Evolutionary conservation across 179 eudicot genomes (phyloP), one percentile per base, ranked within the genome.

Genomic region (Silene vulgaris): DNA sequence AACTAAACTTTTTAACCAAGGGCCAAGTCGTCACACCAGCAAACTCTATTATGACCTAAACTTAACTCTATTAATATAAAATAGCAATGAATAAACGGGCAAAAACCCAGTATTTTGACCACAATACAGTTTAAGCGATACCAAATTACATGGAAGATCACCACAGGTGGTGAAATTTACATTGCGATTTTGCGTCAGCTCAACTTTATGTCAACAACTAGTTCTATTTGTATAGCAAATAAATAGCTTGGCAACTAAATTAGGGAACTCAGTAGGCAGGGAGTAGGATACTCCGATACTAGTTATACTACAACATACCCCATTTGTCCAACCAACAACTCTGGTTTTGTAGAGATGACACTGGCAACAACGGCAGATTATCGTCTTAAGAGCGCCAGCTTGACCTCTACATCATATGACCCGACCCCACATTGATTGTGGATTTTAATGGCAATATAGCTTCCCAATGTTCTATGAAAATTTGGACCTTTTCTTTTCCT

Each of bases 401-500:
- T 76, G 26, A 56, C 50, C 61, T 54, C 45, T 57, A 8, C 48
- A 35, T 32, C 28, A 28, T 12, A 20, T 45, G 0, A 45, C 14
- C 14, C 52, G 52, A 45, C 14, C 3, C 14, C 52, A 65, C 17
- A 29, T 35, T 32, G 52, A 68, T 20, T 68, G 1, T 30, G 13
- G 16, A 17, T 11, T 28, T 57, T 45, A 28, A 65, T 54, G 30
- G 40, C 2, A 35, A 37, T 50, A 3, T 12, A 35, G 13, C 32
- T 19, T 37, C 76, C 50, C 43, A 35, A 74, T 16, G 57, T 78
- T 56, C 59, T 28, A 73, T 13, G 29, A 56, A 8, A 60, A 20
- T 77, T 80, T 75, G 45, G 79, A 76, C 72, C 82, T 78, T 61
- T 79, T 83, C 83, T 80, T 85, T 79, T 80, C 84, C 72, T 57